Percentiles rank a stretch among this genome's conserved stretches.
phyloP scores from a whole-genome alignment of 2,329 filamentous ascomycete genomes.

The Diaporthe citriasiana region DNA sequence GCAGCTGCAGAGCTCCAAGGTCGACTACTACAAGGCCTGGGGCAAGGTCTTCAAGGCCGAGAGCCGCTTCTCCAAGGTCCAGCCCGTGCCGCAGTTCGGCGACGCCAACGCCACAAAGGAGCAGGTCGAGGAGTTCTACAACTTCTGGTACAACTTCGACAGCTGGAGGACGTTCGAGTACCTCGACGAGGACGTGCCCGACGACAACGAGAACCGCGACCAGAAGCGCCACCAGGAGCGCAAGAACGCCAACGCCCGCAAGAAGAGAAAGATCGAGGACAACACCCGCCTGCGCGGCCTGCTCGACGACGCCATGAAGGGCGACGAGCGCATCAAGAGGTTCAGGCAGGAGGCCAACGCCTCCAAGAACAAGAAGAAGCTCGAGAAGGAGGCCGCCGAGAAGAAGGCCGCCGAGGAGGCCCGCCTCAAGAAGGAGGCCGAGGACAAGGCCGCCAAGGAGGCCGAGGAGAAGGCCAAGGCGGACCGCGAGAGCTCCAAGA shows the following conservation, averaged over 20 bases:
- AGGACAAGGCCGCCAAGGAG: slow-evolving; percentile 83
- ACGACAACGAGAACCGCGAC: slow-evolving; percentile 98
- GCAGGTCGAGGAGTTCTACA: slow-evolving; percentile 96
- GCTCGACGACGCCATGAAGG: slow-evolving; percentile 86
- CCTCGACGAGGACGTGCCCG: slow-evolving; percentile 97
- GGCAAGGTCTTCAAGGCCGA: slow-evolving; percentile 90
- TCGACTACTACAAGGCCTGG: slow-evolving; percentile 91
- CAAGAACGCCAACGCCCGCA: slow-evolving; percentile 97
- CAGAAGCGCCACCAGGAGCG: slow-evolving; percentile 98
- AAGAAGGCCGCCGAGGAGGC: slow-evolving; percentile 90
- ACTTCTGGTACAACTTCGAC: slow-evolving; percentile 99
- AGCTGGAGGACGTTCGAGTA: slow-evolving; percentile 98
- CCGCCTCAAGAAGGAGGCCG: slow-evolving; percentile 84
- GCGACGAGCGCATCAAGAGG: slow-evolving; percentile 96
- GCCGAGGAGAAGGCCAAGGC: slow-evolving; percentile 90
- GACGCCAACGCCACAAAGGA: slow-evolving; percentile 87
- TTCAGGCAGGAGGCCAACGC: slow-evolving; percentile 94
- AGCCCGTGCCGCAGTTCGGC: slow-evolving; percentile 90
- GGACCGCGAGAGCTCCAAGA: slow-evolving; percentile 87
- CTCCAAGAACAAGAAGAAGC: slow-evolving; percentile 94
- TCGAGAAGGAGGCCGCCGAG: slow-evolving; percentile 92
- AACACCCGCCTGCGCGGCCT: slow-evolving; percentile 89
- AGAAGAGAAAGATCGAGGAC: slow-evolving; percentile 99
- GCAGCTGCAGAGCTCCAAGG: slow-evolving; percentile 83
- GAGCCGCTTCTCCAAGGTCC: slow-evolving; percentile 89